Conservation (phyloP, 495 filamentous ascomycete species). For the Delitschia confertaspora region DNA sequence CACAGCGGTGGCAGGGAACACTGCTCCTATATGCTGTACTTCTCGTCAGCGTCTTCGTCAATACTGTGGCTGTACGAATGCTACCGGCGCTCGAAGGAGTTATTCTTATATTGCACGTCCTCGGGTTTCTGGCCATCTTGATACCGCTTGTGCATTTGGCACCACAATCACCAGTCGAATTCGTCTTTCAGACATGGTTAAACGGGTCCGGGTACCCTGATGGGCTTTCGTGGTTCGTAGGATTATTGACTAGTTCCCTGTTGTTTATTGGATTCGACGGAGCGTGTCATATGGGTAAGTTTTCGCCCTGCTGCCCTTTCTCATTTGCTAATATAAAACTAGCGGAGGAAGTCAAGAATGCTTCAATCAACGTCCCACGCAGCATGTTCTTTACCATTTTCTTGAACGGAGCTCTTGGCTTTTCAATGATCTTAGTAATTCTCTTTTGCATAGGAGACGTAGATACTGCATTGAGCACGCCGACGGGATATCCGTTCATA, state of each 20-base stretch:
- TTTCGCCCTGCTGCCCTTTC: too few relatives aligned
- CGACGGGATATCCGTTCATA: constrained; percentile 21
- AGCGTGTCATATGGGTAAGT: constrained; percentile 23
- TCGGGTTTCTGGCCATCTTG: constrained; percentile 24
- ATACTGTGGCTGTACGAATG: constrained; percentile 20
- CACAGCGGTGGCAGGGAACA: constrained; percentile 27
- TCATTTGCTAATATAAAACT: too few relatives aligned
- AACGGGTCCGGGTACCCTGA: neutral
- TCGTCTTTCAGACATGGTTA: constrained; percentile 24
- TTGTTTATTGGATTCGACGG: constrained; percentile 39
- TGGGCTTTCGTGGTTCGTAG: constrained; percentile 32
- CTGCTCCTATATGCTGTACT: constrained; percentile 23
- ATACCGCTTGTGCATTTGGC: constrained; percentile 14
- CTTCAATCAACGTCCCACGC: constrained; percentile 21
- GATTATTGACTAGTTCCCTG: constrained; percentile 50
- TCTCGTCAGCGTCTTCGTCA: constrained; percentile 16
- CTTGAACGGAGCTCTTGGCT: constrained; percentile 25
- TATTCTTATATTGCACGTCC: constrained; percentile 23
- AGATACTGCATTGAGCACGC: constrained; percentile 9
- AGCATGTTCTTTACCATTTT: constrained; percentile 23
- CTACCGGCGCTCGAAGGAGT: constrained; percentile 16
- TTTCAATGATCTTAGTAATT: constrained; percentile 22
- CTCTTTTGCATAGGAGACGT: constrained; percentile 24
- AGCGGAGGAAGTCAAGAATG: constrained; percentile 29
- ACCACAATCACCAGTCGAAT: neutral